phyloP scores from a whole-genome alignment of 73 alveolate species.

The Urostyla sp. region DNA sequence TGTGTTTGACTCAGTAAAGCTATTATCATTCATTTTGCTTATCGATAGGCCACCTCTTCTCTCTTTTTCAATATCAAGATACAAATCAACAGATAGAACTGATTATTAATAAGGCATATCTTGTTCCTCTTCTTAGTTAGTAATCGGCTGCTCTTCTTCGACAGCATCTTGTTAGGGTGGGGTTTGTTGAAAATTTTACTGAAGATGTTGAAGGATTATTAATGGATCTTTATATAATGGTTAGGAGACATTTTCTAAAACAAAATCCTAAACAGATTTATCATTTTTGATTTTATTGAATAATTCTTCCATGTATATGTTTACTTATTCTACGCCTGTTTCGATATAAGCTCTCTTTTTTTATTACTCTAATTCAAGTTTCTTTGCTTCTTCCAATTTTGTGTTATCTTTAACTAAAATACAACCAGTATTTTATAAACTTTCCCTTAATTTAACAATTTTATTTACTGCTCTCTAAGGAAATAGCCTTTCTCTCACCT shows the following conservation, averaged over 20 bases:
- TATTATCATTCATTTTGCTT: slow-evolving; percentile 11
- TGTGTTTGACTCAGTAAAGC: slow-evolving; percentile 29
- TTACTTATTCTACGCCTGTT: slow-evolving; percentile 14
- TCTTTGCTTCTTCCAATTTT: neutral
- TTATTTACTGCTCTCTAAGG: slow-evolving; percentile 28
- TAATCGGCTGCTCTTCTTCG: neutral
- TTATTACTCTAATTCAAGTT: neutral
- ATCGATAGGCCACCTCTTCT: slow-evolving; percentile 45
- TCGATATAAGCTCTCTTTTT: slow-evolving; percentile 12
- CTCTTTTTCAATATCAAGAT: slow-evolving; percentile 65
- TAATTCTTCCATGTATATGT: slow-evolving; percentile 11
- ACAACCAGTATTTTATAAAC: neutral
- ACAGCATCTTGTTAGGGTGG: neutral
- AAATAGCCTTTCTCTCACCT: slow-evolving; percentile 16
- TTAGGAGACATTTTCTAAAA: slow-evolving; percentile 20
- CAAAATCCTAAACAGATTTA: neutral
- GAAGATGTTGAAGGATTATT: slow-evolving; percentile 40
- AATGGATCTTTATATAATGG: slow-evolving; percentile 41
- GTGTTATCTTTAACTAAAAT: neutral
- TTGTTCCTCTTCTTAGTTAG: neutral
- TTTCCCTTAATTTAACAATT: neutral
- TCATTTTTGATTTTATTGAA: slow-evolving; percentile 25
- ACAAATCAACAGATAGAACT: slow-evolving; percentile 64
- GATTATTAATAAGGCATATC: slow-evolving; percentile 47
- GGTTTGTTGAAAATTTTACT: slow-evolving; percentile 5